Conservation (phyloP, 345 rosid genomes). For the Gossypium sturtianum region DNA sequence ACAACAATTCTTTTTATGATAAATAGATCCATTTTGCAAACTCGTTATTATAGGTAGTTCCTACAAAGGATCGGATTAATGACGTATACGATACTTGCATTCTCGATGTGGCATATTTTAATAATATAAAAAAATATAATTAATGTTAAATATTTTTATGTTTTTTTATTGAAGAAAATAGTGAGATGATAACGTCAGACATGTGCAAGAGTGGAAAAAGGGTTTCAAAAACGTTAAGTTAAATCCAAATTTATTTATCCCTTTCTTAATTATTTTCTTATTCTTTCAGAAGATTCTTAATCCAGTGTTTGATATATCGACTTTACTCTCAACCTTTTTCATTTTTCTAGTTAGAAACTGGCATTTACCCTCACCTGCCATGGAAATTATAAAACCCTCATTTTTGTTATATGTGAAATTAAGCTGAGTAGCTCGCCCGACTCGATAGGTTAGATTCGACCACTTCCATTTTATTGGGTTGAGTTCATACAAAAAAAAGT, state of each 20-base stretch:
- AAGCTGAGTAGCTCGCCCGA: too few species aligned
- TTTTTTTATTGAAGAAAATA: conserved; percentile 12
- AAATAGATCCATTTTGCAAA: too few species aligned
- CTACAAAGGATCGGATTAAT: too few species aligned
- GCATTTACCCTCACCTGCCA: neutral
- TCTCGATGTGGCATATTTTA: too few species aligned
- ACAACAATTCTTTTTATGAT: too few species aligned
- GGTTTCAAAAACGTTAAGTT: neutral
- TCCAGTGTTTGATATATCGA: neutral
- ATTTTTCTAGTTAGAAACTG: neutral
- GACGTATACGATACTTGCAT: too few species aligned
- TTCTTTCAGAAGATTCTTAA: neutral
- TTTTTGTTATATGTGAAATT: neutral
- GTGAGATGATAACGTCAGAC: conserved; percentile 35
- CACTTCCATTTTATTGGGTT: too few species aligned
- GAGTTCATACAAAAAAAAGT: too few species aligned
- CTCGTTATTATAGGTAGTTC: too few species aligned
- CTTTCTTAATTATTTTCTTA: neutral
- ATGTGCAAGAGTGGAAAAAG: conserved; percentile 25
- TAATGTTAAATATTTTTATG: neutral
- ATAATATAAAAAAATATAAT: too few species aligned
- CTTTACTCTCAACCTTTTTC: neutral
- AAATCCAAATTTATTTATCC: neutral
- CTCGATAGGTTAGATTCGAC: too few species aligned
- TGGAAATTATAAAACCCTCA: neutral